Evolutionary conservation across 228 moss, liverwort and hornwort species (phyloP), one percentile per base, ranked within the genome.

Genomic region (Sphagnum magellanicum): DNA sequence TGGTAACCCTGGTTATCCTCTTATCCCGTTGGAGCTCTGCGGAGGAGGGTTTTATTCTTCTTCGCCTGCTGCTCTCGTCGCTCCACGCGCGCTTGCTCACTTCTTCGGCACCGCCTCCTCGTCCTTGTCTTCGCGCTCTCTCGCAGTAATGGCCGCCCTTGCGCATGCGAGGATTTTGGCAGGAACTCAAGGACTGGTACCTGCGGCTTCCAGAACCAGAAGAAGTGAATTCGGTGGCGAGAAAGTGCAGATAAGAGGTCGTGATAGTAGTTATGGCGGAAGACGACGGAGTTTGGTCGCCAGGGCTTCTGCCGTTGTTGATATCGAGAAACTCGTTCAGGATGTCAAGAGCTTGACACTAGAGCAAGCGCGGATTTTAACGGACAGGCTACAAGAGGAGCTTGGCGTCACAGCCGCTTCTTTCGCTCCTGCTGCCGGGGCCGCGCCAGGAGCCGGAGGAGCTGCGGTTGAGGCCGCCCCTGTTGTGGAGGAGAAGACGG

Each of bases 401-500:
- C 74, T 93, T 5, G 87, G 91, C 13, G 85, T 93, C 17, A 81
- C 81, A 0, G 85, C 93, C 5, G 69, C 87, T 5, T 83, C 87
- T 4, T 89, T 89, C 64, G 89, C 79, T n/a, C 81, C 85, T 5
- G 80, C 83, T 0, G 79, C 65, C 0, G 89, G 69, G 4, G 83
- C 84, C 8, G 75, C 84, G 1, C 78, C 32, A 32, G 32, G 32
- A 32, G 32, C 32, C 32, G 32, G 32, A 32, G 32, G 32, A 32
- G 32, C 32, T 32, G 32, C 89, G 0, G 79, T 74, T 0, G 91
- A 90, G 51, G 87, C 88, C 0, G 82, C 89, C 7, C 73, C 84
- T 2, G 87, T 70, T 0, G 94, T 87, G 57, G 90, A 94, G 76
- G 94, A 91, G 79, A 81, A 91, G 73, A 94, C 91, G 12, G 94